Conservation (phyloP, 1,284 basidiomycete genomes). For the Boletus chippewaensis region DNA sequence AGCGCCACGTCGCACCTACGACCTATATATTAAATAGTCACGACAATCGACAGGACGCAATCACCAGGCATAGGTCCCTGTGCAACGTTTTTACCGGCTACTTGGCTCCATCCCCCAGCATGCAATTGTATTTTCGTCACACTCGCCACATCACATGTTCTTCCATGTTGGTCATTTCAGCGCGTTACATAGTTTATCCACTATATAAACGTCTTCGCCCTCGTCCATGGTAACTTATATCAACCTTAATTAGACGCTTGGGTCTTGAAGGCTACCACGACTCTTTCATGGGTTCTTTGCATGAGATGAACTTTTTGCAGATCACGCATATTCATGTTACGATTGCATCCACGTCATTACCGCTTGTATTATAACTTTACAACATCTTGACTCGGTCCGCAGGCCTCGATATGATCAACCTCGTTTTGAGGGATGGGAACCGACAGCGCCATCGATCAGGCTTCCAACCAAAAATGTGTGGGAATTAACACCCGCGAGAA, state of each 20-base stretch:
- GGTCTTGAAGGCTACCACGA: not conserved
- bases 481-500: too few relatives aligned
- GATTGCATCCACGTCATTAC: slow-evolving; percentile 6
- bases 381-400: not conserved
- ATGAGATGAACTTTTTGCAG: not conserved
- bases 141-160: not conserved
- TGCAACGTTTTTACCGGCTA: slow-evolving; percentile 1
- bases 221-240: slow-evolving; percentile 20
- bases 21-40: slow-evolving; percentile 10
- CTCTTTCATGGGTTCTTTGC: not conserved
- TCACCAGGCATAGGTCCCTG: slow-evolving; percentile 12
- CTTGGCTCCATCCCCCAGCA: not conserved
- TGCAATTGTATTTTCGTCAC: not conserved
- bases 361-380: slow-evolving; percentile 1
- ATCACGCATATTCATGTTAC: slow-evolving; percentile 2
- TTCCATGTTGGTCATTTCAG: not conserved
- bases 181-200: slow-evolving; percentile 22
- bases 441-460: not conserved
- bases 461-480: too few relatives aligned
- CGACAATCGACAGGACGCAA: slow-evolving; percentile 9
- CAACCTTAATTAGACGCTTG: slow-evolving; percentile 6
- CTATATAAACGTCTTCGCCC: slow-evolving; percentile 16
- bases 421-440: too few relatives aligned
- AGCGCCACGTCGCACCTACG: slow-evolving; percentile 5
- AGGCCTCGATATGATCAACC: not conserved